Conservation (phyloP, 495 filamentous ascomycete species). For the Aspergillus hancockii region DNA sequence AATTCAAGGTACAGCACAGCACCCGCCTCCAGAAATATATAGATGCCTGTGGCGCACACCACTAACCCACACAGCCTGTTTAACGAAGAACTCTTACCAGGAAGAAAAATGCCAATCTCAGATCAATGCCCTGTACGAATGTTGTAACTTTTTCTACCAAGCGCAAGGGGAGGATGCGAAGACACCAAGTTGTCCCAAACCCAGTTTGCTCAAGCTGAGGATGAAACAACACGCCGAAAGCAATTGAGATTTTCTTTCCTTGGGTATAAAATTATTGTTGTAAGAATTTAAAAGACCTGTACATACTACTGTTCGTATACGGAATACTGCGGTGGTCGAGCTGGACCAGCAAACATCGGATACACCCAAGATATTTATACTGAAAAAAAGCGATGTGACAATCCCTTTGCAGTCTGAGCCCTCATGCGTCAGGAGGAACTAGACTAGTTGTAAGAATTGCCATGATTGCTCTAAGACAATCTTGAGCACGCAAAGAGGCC, state of each 20-base stretch:
- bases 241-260: not conserved
- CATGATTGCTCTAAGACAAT: constrained; percentile 84
- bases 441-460: constrained; percentile 71
- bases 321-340: not conserved
- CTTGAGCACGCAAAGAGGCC: constrained; percentile 96
- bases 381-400: constrained; percentile 41
- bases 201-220: constrained; percentile 75
- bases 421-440: constrained; percentile 52
- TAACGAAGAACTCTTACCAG: constrained; percentile 81
- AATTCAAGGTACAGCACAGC: constrained; percentile 69
- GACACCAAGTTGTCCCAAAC: constrained; percentile 83
- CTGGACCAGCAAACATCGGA: not conserved
- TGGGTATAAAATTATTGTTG: not conserved
- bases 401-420: constrained; percentile 53
- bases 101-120: constrained; percentile 80
- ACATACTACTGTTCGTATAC: constrained; percentile 9
- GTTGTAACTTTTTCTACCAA: constrained; percentile 87
- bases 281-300: constrained; percentile 7
- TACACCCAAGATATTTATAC: not conserved
- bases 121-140: constrained; percentile 92
- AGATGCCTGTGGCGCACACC: constrained; percentile 4
- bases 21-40: not conserved
- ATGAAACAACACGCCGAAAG: constrained; percentile 75
- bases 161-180: constrained; percentile 74
- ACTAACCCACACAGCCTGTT: constrained; percentile 61